Percentiles rank a stretch among this genome's conserved stretches.
Conservation (phyloP, 1,284 basidiomycete species). For the Tremellales sp. region DNA sequence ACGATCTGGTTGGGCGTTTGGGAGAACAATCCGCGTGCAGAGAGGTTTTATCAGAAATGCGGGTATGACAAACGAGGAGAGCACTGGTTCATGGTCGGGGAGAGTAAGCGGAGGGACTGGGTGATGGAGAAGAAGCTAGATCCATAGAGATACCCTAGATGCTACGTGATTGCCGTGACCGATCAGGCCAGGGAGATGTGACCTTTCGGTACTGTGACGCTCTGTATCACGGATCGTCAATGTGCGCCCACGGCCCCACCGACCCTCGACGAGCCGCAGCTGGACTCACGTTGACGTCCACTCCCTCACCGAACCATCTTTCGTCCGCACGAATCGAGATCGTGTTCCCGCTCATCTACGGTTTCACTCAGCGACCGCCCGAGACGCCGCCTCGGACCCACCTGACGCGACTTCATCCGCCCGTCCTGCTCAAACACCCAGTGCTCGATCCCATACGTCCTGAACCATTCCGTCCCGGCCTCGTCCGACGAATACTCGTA, state of each 20-base stretch:
- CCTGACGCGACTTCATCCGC: slow-evolving; percentile 53
- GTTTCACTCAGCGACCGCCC: too few relatives aligned
- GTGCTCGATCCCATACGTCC: slow-evolving; percentile 61
- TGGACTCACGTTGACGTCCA: slow-evolving; percentile 36
- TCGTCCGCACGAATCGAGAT: slow-evolving; percentile 54
- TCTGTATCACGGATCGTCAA: too few relatives aligned
- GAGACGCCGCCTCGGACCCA: slow-evolving; percentile 5
- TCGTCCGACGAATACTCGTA: slow-evolving; percentile 54
- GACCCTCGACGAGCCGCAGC: neutral
- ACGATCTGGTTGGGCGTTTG: slow-evolving; percentile 37
- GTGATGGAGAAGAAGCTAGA: slow-evolving; percentile 24
- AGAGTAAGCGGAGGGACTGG: slow-evolving; percentile 17
- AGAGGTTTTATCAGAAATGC: slow-evolving; percentile 27
- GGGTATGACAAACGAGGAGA: slow-evolving; percentile 23
- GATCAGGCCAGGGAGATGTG: too few relatives aligned
- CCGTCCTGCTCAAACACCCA: slow-evolving; percentile 59
- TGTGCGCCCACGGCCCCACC: neutral
- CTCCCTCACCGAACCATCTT: slow-evolving; percentile 58
- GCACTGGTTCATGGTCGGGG: slow-evolving; percentile 18
- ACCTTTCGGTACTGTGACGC: slow-evolving; percentile 20
- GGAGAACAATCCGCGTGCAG: slow-evolving; percentile 28
- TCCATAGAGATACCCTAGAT: too few relatives aligned
- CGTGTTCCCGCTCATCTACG: slow-evolving; percentile 59
- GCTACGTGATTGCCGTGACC: too few relatives aligned
- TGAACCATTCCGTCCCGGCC: slow-evolving; percentile 52